Conservation (phyloP, 1,139 yeast genomes). For the Suhomyces bolitotheri region DNA sequence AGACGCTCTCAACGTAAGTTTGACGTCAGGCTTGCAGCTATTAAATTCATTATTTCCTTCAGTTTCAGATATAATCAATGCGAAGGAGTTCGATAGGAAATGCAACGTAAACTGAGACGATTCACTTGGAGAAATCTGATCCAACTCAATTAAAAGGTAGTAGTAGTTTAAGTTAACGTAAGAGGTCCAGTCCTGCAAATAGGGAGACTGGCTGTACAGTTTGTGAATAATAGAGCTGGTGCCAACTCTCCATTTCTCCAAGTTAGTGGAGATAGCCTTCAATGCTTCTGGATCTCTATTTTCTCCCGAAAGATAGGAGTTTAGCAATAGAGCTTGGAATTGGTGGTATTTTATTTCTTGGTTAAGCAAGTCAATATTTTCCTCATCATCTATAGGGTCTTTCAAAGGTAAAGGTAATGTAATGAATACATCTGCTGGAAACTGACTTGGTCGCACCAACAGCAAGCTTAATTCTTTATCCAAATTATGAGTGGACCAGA, state of each 20-base stretch:
- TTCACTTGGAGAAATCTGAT: slow-evolving; percentile 40
- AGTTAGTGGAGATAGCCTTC: slow-evolving; percentile 23
- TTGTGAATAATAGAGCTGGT: slow-evolving; percentile 32
- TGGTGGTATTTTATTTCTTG: slow-evolving; percentile 24
- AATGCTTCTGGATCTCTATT: slow-evolving; percentile 14
- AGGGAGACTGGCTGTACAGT: slow-evolving; percentile 25
- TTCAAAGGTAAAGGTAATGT: slow-evolving; percentile 16
- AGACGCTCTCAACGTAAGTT: slow-evolving; percentile 17
- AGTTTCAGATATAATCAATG: slow-evolving; percentile 33
- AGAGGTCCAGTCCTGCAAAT: slow-evolving; percentile 35
- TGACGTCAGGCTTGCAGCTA: slow-evolving; percentile 10
- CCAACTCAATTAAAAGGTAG: slow-evolving; percentile 42
- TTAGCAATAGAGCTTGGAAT: slow-evolving; percentile 22
- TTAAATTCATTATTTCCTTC: slow-evolving; percentile 6
- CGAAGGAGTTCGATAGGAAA: slow-evolving; percentile 43
- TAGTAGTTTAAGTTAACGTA: slow-evolving; percentile 40
- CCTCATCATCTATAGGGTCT: slow-evolving; percentile 17
- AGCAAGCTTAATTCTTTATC: slow-evolving; percentile 42
- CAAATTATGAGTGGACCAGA: slow-evolving; percentile 43
- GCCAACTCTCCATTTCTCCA: slow-evolving; percentile 41
- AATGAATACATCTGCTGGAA: slow-evolving; percentile 28
- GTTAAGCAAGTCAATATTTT: slow-evolving; percentile 23
- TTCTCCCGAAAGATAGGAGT: slow-evolving; percentile 8
- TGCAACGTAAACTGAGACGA: slow-evolving; percentile 45
- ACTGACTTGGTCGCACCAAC: slow-evolving; percentile 36